Percentiles rank a stretch among this genome's conserved stretches.
These are phyloP conservation scores for Galerina marginata DNA, from an alignment of 768 basidiomycete species.

Conservation along the genomic window DNA sequence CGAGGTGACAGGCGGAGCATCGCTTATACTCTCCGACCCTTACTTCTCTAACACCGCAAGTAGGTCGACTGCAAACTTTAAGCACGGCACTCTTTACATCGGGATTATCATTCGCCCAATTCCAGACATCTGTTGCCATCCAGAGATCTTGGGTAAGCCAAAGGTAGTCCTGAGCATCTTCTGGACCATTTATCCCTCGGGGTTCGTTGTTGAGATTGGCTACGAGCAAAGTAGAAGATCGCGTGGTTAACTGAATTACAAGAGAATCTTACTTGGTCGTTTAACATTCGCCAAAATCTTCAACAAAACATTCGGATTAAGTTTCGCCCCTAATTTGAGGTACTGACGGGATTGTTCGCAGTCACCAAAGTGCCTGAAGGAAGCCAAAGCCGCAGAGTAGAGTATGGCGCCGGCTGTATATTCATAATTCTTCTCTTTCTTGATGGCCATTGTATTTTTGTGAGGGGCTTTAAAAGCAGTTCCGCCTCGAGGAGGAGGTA, in stretches of 20 bases:
- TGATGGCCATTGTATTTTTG: conserved; percentile 21
- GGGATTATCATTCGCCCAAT: conserved; percentile 10
- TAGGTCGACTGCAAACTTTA: conserved; percentile 8
- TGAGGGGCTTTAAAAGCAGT: conserved; percentile 34
- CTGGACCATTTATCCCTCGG: conserved; percentile 39
- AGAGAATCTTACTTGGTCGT: conserved; percentile 36
- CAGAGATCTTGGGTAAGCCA: conserved; percentile 50
- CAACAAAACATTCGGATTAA: conserved; percentile 41
- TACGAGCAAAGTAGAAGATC: background rate
- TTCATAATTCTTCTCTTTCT: conserved; percentile 17
- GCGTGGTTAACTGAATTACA: background rate
- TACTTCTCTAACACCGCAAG: conserved; percentile 12
- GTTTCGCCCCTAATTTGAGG: conserved; percentile 38
- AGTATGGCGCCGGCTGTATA: conserved; percentile 19
- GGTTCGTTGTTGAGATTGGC: conserved; percentile 37
- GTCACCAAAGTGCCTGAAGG: conserved; percentile 48
- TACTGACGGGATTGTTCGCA: conserved; percentile 45
- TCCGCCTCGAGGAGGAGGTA: conserved; percentile 29
- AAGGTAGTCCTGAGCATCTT: conserved; percentile 54
- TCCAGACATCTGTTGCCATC: conserved; percentile 36
- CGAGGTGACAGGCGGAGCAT: conserved; percentile 42
- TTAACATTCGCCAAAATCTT: conserved; percentile 44
- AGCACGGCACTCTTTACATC: conserved; percentile 8
- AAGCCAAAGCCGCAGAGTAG: conserved; percentile 49
- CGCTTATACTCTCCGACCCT: conserved; percentile 45